Evolutionary conservation across 768 basidiomycete genomes (phyloP).

Genomic region (Collybia mongolica): DNA sequence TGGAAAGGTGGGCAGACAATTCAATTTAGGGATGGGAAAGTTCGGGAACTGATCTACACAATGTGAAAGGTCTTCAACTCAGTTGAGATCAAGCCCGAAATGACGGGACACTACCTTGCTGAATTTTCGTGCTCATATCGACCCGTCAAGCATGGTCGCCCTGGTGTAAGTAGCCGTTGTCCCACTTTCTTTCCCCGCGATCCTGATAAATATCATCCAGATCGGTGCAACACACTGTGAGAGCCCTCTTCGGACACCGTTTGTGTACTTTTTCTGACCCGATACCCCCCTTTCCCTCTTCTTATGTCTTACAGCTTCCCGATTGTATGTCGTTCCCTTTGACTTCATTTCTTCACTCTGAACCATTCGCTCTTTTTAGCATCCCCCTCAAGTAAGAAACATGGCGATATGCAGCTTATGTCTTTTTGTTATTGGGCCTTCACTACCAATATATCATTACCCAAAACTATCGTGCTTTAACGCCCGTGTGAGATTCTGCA

Average conservation of each 20-base stretch:
- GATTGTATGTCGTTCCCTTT: conserved; percentile 54
- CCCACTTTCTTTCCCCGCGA: background rate
- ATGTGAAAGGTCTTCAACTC: conserved; percentile 78
- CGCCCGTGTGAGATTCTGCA: background rate
- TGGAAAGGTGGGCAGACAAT: conserved; percentile 64
- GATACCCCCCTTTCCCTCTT: conserved; percentile 5
- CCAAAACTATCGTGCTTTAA: too few relatives aligned
- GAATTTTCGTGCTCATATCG: conserved; percentile 98
- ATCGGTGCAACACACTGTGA: conserved; percentile 91
- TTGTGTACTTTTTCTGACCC: conserved; percentile 1
- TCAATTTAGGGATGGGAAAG: background rate
- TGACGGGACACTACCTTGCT: conserved; percentile 99
- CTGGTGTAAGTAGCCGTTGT: conserved; percentile 71
- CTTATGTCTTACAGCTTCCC: conserved; percentile 52
- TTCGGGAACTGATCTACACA: background rate
- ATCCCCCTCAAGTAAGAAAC: conserved; percentile 92
- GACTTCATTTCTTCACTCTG: background rate
- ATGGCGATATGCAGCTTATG: conserved; percentile 18
- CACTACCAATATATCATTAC: background rate
- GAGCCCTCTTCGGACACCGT: conserved; percentile 28
- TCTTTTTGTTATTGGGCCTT: conserved; percentile 12
- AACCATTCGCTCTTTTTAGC: conserved; percentile 33
- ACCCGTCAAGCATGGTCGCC: conserved; percentile 99
- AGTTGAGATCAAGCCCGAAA: conserved; percentile 99
- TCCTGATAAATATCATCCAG: conserved; percentile 31